Evolutionary conservation across 164 flowering plant genomes (phyloP).

Genomic region (Saururus chinensis): DNA sequence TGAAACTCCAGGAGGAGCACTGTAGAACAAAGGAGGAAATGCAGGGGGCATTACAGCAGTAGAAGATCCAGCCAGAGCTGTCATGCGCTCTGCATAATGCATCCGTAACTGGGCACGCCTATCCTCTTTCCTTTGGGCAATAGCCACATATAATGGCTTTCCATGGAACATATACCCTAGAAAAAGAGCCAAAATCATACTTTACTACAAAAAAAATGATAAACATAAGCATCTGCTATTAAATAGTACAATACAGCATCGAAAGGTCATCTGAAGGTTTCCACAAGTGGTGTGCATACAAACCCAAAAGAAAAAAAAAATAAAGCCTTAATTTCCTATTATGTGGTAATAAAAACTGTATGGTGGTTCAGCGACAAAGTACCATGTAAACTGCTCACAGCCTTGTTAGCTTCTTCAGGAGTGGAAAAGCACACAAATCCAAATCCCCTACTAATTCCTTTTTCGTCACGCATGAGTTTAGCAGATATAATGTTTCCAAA

Average conservation of each 20-base stretch:
- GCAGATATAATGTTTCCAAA: slow-evolving; percentile 76
- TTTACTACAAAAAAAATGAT: not conserved
- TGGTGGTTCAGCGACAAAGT: not conserved
- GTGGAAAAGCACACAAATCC: slow-evolving; percentile 89
- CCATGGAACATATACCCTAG: slow-evolving; percentile 58
- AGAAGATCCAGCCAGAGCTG: slow-evolving; percentile 46
- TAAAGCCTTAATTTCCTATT: no score
- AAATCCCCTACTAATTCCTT: slow-evolving; percentile 73
- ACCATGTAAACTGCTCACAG: slow-evolving; percentile 69
- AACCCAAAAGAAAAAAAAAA: no score
- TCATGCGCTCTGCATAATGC: slow-evolving; percentile 40
- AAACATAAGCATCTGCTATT: no score
- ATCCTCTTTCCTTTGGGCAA: slow-evolving; percentile 86
- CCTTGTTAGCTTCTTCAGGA: slow-evolving; percentile 70
- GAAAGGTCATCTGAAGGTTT: not conserved
- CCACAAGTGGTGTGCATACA: no score
- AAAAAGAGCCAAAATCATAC: not conserved
- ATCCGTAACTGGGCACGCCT: slow-evolving; percentile 62
- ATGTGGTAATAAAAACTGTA: no score
- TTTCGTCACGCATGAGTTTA: slow-evolving; percentile 67
- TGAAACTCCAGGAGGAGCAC: slow-evolving; percentile 43
- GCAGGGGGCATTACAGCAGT: slow-evolving; percentile 49
- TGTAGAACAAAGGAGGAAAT: slow-evolving; percentile 51
- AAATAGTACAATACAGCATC: not conserved
- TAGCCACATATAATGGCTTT: slow-evolving; percentile 75